phyloP scores from a whole-genome alignment of 2,329 filamentous ascomycete species.

The Colletotrichum kahawae region DNA sequence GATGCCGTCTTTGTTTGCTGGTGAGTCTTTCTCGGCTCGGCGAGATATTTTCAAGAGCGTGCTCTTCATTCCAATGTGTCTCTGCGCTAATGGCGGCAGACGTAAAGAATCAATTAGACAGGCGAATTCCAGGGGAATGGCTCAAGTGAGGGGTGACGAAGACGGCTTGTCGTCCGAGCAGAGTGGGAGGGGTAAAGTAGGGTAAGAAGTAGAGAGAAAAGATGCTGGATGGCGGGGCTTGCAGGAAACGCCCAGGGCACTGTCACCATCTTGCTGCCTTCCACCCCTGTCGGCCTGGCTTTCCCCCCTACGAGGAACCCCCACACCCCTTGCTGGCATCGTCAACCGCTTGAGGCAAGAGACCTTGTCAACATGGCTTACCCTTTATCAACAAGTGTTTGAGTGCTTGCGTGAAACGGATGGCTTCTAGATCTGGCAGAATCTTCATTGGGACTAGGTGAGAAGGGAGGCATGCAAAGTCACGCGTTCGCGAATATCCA shows the following conservation, averaged over 20 bases:
- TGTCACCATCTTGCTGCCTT: neutral
- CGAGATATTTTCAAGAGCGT: neutral
- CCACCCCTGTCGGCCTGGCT: neutral
- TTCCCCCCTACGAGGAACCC: neutral
- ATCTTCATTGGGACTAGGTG: neutral
- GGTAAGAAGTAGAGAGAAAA: constrained; percentile 17
- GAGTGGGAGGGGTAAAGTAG: constrained; percentile 15
- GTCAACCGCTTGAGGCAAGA: neutral
- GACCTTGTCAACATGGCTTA: neutral
- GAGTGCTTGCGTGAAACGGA: neutral
- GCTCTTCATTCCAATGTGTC: neutral
- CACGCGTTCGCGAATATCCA: neutral
- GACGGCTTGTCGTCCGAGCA: neutral
- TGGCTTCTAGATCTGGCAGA: neutral
- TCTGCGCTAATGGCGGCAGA: neutral
- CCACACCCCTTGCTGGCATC: neutral
- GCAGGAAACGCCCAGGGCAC: neutral
- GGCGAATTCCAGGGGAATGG: neutral
- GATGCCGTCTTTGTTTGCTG: neutral
- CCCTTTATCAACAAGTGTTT: neutral
- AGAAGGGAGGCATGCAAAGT: neutral
- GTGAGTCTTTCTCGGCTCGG: neutral
- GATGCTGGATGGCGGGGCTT: constrained; percentile 15
- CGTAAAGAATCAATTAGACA: neutral
- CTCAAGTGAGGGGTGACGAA: neutral